phyloP scores from a whole-genome alignment of 2,329 filamentous ascomycete genomes.

The Coniochaeta sp. region DNA sequence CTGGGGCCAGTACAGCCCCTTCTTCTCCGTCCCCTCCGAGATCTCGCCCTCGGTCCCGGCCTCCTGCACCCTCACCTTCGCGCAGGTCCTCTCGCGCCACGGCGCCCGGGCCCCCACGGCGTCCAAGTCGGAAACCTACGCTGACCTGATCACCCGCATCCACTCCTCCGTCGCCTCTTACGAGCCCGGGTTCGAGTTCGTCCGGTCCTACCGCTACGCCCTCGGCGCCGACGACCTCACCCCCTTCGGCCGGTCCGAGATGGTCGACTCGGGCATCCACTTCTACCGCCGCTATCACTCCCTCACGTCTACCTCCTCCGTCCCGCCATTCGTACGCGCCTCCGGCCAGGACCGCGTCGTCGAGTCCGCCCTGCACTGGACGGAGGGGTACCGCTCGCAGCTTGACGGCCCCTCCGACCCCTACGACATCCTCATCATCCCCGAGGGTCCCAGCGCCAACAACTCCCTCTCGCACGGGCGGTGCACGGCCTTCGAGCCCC shows the following conservation, averaged over 20 bases:
- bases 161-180: constrained; percentile 51
- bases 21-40: constrained; percentile 65
- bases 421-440: constrained; percentile 57
- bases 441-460: constrained; percentile 60
- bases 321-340: constrained; percentile 39
- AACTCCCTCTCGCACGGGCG: constrained; percentile 74
- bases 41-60: constrained; percentile 53
- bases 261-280: constrained; percentile 67
- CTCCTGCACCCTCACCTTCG: constrained; percentile 72
- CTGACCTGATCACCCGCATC: constrained; percentile 56
- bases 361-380: constrained; percentile 65
- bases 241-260: constrained; percentile 58
- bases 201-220: constrained; percentile 63
- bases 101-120: constrained; percentile 75
- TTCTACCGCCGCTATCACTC: constrained; percentile 68
- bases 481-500: constrained; percentile 66
- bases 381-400: constrained; percentile 61
- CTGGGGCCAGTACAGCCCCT: constrained; percentile 88
- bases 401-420: constrained; percentile 29
- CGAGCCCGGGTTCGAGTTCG: constrained; percentile 58
- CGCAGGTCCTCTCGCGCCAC: constrained; percentile 74
- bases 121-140: constrained; percentile 59
- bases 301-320: constrained; percentile 37
- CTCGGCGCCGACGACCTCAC: constrained; percentile 49
- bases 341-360: constrained; percentile 32